Evolutionary conservation across 2,329 filamentous ascomycete species (phyloP).

Genomic region (Septoria linicola): DNA sequence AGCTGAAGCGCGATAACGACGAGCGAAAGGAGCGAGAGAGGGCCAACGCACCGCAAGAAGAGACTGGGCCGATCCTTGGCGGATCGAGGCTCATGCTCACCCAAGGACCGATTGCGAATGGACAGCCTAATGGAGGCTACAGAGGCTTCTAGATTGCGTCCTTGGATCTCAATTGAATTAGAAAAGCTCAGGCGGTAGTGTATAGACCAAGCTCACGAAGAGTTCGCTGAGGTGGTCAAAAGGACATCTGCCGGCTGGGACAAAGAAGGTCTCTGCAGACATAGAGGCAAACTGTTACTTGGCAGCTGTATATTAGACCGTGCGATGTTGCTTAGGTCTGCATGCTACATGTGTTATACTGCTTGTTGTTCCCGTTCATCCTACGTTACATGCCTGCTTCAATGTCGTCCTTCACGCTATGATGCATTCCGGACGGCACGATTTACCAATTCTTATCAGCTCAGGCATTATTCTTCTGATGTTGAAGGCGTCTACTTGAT

Average conservation of each 20-base stretch:
- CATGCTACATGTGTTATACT: constrained; percentile 10
- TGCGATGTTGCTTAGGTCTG: constrained; percentile 10
- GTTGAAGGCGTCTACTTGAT: no score
- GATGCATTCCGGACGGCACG: no score
- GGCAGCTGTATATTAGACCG: constrained; percentile 9
- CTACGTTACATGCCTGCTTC: no score
- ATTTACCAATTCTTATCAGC: no score
- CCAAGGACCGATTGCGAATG: constrained; percentile 68
- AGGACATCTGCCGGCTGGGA: background rate
- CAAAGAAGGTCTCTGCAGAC: constrained; percentile 7
- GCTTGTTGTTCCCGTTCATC: no score
- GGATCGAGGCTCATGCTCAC: constrained; percentile 91
- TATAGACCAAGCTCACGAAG: constrained; percentile 3
- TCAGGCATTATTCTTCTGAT: background rate
- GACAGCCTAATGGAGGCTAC: constrained; percentile 57
- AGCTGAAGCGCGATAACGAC: constrained; percentile 93
- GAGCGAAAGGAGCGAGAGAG: constrained; percentile 72
- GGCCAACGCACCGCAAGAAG: constrained; percentile 79
- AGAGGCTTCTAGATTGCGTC: constrained; percentile 11
- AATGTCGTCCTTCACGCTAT: no score
- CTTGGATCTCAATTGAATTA: background rate
- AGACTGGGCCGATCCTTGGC: constrained; percentile 89
- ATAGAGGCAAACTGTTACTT: background rate
- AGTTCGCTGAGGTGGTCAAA: constrained; percentile 1
- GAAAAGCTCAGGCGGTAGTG: background rate